Evolutionary conservation across 345 rosid species (phyloP), one percentile per base, ranked within the genome.

Genomic region (Dipteronia dyeriana): DNA sequence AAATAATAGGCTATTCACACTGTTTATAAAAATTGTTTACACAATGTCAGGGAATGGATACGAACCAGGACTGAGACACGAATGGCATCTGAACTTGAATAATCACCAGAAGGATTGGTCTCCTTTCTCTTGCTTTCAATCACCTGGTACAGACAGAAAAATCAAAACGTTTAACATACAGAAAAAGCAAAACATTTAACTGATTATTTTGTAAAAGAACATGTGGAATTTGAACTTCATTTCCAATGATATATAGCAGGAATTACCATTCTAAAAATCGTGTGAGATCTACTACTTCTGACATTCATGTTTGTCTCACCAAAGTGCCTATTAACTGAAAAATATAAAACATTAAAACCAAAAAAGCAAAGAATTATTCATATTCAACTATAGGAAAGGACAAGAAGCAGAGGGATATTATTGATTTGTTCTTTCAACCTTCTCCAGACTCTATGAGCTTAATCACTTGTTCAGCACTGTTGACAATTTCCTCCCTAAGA

Each of bases 271-370:
- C 98, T 89, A 75, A 96, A 94, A 80, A 96, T 92, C 10, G 98
- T 92, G 87, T 96, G 99, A 26, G 99, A 96, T 79, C 98, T 94
- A 83, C 99, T 94, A 85, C 98, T 96, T 25, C 94, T 90, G 76
- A 86, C 90, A 79, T 94, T 94, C 98, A 96, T 96, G 82, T 92
- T 96, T 80, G 99, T 94, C 90, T 91, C 97, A 0, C 98, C 97
- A 79, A 96, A 96, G 80, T 94, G 97, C 80, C 99, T 86, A 84
- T 94, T 91, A 77, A 79, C 99, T 94, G 78, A 73, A 59, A 69
- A 62, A 26, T n/a, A 72, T 9, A 81, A 51, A 1, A 1, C 9
- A n/a, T n/a, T n/a, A n/a, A n/a, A n/a, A n/a, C n/a, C 57, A 78
- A 69, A 75, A 57, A 13, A 78, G 49, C 67, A 65, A 34, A 68